Conservation (phyloP, 2,329 filamentous ascomycete species). For the Penicillium sp. region DNA sequence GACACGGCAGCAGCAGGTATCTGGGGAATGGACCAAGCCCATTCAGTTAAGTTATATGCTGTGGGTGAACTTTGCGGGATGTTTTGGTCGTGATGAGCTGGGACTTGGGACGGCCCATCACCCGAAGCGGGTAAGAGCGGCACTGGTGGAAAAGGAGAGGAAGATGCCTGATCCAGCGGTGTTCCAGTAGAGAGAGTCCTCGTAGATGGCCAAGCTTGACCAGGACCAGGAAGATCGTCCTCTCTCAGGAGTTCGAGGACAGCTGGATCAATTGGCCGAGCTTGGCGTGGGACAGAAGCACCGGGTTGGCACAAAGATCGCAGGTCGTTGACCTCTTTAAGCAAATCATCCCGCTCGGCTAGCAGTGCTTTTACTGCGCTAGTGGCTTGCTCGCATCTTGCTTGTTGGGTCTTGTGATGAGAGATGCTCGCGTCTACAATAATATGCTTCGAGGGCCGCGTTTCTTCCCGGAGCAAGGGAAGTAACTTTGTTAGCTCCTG, state of each 20-base stretch:
- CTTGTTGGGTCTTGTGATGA: constrained; percentile 12
- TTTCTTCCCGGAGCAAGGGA: constrained; percentile 10
- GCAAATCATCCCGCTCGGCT: constrained; percentile 10
- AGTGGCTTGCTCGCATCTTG: constrained; percentile 1
- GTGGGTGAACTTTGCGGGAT: background rate
- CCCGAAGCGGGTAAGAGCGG: background rate
- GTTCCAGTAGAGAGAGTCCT: background rate
- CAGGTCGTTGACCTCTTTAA: constrained; percentile 8
- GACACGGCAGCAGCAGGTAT: background rate
- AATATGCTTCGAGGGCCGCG: constrained; percentile 15
- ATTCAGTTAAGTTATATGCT: background rate
- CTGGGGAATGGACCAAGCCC: background rate
- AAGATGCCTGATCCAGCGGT: background rate
- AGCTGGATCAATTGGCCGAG: constrained; percentile 11
- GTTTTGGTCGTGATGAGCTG: background rate
- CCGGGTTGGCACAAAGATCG: constrained; percentile 11
- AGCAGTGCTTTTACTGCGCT: constrained; percentile 6
- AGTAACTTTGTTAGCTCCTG: constrained; percentile 12
- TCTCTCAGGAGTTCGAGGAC: constrained; percentile 7
- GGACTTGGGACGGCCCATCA: background rate
- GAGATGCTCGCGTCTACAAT: constrained; percentile 17
- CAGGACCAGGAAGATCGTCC: background rate
- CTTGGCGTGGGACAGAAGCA: constrained; percentile 7
- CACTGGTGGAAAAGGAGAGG: background rate
- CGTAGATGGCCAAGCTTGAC: background rate